Evolutionary conservation across 768 basidiomycete genomes (phyloP).

Genomic region (Porpolomopsis calyptriformis): DNA sequence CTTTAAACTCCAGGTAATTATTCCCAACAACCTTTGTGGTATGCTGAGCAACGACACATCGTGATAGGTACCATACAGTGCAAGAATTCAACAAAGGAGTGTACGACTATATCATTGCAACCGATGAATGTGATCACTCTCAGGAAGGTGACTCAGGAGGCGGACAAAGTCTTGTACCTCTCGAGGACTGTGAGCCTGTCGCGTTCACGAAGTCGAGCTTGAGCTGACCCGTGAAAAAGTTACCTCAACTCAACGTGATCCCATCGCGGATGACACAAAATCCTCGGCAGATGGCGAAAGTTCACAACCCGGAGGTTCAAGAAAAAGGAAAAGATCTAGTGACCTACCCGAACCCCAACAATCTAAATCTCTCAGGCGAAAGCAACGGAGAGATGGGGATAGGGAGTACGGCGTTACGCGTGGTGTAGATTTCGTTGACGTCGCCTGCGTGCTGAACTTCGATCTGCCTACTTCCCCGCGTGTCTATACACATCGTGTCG

Average conservation of each 20-base stretch:
- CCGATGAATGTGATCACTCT: conserved; percentile 69
- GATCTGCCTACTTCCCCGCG: conserved; percentile 84
- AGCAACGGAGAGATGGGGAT: conserved; percentile 40
- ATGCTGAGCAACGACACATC: neutral
- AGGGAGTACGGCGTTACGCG: conserved; percentile 90
- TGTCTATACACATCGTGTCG: conserved; percentile 91
- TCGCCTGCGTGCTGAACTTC: conserved; percentile 96
- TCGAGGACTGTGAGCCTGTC: neutral
- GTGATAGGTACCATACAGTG: conserved; percentile 78
- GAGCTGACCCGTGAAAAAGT: conserved; percentile 26
- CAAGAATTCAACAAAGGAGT: conserved; percentile 99
- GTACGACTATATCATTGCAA: conserved; percentile 97
- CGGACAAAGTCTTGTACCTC: conserved; percentile 31
- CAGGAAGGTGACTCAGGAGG: conserved; percentile 38
- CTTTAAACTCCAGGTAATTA: conserved; percentile 76
- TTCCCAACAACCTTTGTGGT: neutral
- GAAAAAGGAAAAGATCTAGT: conserved; percentile 50
- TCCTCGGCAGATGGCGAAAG: conserved; percentile 10
- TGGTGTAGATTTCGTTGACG: conserved; percentile 94
- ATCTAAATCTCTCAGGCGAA: conserved; percentile 41
- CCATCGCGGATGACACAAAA: conserved; percentile 13
- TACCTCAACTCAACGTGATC: conserved; percentile 43
- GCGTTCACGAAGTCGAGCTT: neutral
- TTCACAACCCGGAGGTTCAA: conserved; percentile 14
- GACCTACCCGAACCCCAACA: conserved; percentile 27